phyloP scores from a whole-genome alignment of 2,329 filamentous ascomycete genomes.

The Dothideomycetes sp. region DNA sequence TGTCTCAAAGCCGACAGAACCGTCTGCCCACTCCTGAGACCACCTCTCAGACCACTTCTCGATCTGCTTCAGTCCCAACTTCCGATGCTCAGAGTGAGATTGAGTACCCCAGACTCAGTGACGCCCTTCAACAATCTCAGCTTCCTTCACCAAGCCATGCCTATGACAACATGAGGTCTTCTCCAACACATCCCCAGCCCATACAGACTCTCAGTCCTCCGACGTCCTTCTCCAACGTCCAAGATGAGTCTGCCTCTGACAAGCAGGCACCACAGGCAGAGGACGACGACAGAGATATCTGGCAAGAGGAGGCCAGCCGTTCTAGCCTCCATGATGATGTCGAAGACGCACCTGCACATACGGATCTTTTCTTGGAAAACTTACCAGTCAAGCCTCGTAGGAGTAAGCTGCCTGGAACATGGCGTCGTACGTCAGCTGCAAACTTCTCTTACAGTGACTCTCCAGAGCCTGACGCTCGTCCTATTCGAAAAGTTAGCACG shows the following conservation, averaged over 20 bases:
- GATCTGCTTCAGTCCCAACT: background rate
- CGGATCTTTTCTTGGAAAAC: constrained; percentile 17
- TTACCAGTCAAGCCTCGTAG: constrained; percentile 28
- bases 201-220: background rate
- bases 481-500: constrained; percentile 13
- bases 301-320: constrained; percentile 40
- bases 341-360: constrained; percentile 12
- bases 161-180: constrained; percentile 23
- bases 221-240: background rate
- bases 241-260: background rate
- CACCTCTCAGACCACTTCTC: background rate
- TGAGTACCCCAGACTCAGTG: constrained; percentile 1
- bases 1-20: constrained; percentile 10
- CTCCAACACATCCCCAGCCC: constrained; percentile 17
- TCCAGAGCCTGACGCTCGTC: constrained; percentile 19
- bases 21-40: constrained; percentile 16
- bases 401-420: constrained; percentile 33
- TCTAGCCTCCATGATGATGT: constrained; percentile 19
- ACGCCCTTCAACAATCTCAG: background rate
- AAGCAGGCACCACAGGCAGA: constrained; percentile 14
- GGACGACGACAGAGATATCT: constrained; percentile 30
- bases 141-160: background rate
- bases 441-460: constrained; percentile 33
- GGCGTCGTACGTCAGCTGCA: constrained; percentile 32
- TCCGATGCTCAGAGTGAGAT: background rate